phyloP scores from a whole-genome alignment of 345 rosid species.

The Odontarrhena argentea region DNA sequence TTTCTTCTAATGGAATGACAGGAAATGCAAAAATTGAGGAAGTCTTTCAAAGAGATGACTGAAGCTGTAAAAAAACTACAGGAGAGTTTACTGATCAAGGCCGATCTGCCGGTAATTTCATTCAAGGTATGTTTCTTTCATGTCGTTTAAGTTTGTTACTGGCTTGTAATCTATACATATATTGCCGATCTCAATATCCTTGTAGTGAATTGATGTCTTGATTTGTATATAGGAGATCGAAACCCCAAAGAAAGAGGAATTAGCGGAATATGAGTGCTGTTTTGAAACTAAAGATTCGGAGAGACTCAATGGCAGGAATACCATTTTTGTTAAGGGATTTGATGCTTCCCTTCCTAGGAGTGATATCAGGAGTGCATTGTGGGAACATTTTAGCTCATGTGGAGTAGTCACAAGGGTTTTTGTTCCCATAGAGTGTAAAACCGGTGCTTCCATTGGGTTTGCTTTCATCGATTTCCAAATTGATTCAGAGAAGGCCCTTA shows the following conservation, averaged over 20 bases:
- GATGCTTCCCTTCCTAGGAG: conserved; percentile 51
- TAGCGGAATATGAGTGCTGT: not conserved
- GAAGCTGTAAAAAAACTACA: conserved; percentile 9
- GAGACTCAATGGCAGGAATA: conserved; percentile 28
- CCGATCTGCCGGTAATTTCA: not conserved
- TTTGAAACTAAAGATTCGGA: conserved; percentile 39
- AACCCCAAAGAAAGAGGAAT: conserved; percentile 45
- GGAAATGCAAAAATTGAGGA: conserved; percentile 13
- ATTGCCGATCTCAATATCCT: not conserved
- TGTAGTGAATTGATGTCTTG: not conserved
- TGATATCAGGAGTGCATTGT: conserved; percentile 48
- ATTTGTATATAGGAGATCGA: conserved; percentile 39
- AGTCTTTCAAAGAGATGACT: not conserved
- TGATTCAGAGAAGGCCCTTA: too few species aligned
- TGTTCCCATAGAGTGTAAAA: conserved; percentile 56
- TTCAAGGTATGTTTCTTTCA: conserved; percentile 2
- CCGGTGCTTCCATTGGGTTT: conserved; percentile 50
- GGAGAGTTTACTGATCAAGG: not conserved
- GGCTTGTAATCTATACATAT: not conserved
- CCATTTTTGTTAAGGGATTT: conserved; percentile 56
- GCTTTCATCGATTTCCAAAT: not conserved
- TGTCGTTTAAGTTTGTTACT: not conserved
- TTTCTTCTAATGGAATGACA: not conserved
- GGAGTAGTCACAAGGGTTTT: conserved; percentile 56
- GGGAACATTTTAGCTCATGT: conserved; percentile 59